Evolutionary conservation across 1,284 basidiomycete species (phyloP), one percentile per base, ranked within the genome.

Genomic region (Cryptococcus sp.): DNA sequence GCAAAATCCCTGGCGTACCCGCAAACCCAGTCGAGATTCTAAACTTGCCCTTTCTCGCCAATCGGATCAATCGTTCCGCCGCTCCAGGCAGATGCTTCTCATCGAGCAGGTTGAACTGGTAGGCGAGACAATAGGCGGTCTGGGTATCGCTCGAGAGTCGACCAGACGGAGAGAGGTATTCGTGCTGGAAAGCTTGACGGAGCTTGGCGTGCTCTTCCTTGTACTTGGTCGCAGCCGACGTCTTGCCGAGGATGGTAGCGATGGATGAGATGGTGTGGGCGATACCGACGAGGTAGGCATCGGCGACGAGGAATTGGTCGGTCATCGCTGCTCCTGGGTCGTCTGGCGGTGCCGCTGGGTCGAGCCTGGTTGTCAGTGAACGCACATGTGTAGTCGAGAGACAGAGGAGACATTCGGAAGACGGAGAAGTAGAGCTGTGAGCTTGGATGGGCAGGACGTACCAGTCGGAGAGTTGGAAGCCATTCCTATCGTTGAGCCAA

Each of bases 11-110:
- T 0, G 68, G 67, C 12, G 69, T 72, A 2, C 64, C 63, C 0
- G 68, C 68, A 25, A 70, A 70, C 0, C 68, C 68, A 2, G 68
- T 70, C 2, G 56, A 50, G 24, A 70, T 54, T 43, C 57, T 56
- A 57, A 67, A 70, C 10, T 24, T 26, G 9, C 47, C 51, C 55
- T 54, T 53, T 16, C 54, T 45, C n/a, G 59, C 48, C 0, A 66
- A 53, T 16, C 26, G 52, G 10, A 56, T 56, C 16, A 67, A 55
- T n/a, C 61, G 53, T n/a, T 60, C 57, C 0, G 18, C 34, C 4
- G 41, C 41, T 25, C 33, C 22, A n/a, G 5, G 5, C 14, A 32
- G 7, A 10, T 24, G 34, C 5, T 19, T 5, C 18, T 14, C 22
- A 16, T 35, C 33, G 43, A 65, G 33, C n/a, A 70, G 52, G 19